Conservation (phyloP, 805 yeast species). For the Candida xiaguanensis region DNA sequence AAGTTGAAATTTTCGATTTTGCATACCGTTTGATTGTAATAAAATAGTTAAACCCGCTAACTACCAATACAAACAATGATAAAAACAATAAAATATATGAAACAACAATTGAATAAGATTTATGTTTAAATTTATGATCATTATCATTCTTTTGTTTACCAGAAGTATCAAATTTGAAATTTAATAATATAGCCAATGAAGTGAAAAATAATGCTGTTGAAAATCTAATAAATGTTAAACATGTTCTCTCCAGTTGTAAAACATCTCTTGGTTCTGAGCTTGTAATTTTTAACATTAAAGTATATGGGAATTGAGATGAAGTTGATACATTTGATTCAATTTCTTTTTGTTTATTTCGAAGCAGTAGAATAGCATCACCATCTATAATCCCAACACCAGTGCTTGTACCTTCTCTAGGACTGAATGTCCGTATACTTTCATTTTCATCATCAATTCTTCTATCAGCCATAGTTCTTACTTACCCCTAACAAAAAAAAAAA, state of each 20-base stretch:
- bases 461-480: neutral
- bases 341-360: neutral
- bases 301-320: slow-evolving; percentile 16
- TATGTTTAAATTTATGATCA: slow-evolving; percentile 3
- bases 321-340: neutral
- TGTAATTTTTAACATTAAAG: slow-evolving; percentile 22
- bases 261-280: slow-evolving; percentile 54
- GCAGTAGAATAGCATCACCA: neutral
- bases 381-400: neutral
- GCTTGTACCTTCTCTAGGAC: neutral
- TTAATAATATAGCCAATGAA: slow-evolving; percentile 43
- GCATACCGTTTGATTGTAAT: slow-evolving; percentile 44
- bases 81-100: slow-evolving; percentile 35
- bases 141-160: slow-evolving; percentile 7
- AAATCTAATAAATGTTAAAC: slow-evolving; percentile 47
- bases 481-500: slow-evolving; percentile 1
- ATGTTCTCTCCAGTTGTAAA: slow-evolving; percentile 51
- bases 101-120: slow-evolving; percentile 24
- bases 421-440: neutral
- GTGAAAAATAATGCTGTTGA: slow-evolving; percentile 43
- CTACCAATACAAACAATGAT: slow-evolving; percentile 33
- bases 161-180: slow-evolving; percentile 41
- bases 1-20: slow-evolving; percentile 35
- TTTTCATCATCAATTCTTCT: neutral
- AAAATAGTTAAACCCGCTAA: slow-evolving; percentile 41